These are phyloP conservation scores for Acer negundo DNA, from an alignment of 345 rosid genomes.

Conservation along the genomic window DNA sequence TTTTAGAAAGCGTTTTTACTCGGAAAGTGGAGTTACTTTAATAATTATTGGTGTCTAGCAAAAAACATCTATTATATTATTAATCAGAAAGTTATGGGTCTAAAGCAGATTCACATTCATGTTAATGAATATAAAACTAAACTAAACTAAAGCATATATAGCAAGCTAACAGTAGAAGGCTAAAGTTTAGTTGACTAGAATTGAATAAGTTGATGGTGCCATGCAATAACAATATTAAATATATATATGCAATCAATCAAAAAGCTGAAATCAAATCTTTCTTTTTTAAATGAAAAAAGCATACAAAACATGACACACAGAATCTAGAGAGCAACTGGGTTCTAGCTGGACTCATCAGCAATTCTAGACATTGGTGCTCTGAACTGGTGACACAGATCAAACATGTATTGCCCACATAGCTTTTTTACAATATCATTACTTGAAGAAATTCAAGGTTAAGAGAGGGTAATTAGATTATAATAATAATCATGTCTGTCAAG, in stretches of 20 bases:
- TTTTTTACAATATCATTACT: conserved; percentile 41
- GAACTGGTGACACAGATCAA: conserved; percentile 35
- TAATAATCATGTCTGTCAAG: conserved; percentile 34
- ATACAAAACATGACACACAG: not conserved
- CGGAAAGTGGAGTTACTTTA: not conserved
- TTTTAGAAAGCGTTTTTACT: not conserved
- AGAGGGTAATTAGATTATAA: conserved; percentile 32
- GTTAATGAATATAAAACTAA: too few relatives aligned
- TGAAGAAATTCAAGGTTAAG: conserved; percentile 25
- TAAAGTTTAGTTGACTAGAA: conserved; percentile 26
- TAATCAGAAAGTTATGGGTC: not conserved
- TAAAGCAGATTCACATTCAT: not conserved
- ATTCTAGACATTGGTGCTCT: conserved; percentile 30
- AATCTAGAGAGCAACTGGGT: conserved; percentile 40
- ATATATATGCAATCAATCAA: not conserved
- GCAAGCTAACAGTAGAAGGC: conserved; percentile 20
- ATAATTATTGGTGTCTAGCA: not conserved
- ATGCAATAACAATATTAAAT: conserved; percentile 12
- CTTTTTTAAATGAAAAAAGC: conserved; percentile 20
- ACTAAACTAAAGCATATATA: not conserved
- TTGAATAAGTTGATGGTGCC: conserved; percentile 21
- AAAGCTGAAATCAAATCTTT: conserved; percentile 39
- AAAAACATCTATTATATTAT: not conserved
- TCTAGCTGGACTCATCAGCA: conserved; percentile 41
- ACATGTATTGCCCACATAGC: conserved; percentile 25